Evolutionary conservation across 345 rosid species (phyloP).

Genomic region (Linum lewisii): DNA sequence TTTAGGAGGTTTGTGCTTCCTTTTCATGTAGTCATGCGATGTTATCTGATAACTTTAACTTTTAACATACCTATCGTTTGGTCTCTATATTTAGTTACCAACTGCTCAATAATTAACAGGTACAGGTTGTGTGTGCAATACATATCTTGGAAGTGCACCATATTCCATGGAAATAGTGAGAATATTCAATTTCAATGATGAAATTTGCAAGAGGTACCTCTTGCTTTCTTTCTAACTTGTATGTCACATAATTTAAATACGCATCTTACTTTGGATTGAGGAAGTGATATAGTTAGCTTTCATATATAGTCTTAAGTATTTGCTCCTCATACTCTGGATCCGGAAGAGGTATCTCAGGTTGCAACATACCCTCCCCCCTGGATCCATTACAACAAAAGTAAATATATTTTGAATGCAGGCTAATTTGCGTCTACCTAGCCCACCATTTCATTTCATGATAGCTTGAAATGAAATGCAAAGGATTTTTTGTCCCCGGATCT

Average conservation of each 20-base stretch:
- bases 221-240: slow-evolving; percentile 10
- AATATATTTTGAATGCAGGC: too few relatives aligned
- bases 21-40: background rate
- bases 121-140: slow-evolving; percentile 68
- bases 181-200: slow-evolving; percentile 72
- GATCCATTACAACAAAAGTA: too few relatives aligned
- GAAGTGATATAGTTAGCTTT: too few relatives aligned
- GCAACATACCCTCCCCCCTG: too few relatives aligned
- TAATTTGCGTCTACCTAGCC: too few relatives aligned
- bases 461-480: too few relatives aligned
- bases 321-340: too few relatives aligned
- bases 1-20: slow-evolving; percentile 50
- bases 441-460: too few relatives aligned
- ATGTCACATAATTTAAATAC: background rate
- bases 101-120: slow-evolving; percentile 32
- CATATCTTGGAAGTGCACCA: slow-evolving; percentile 43
- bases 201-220: slow-evolving; percentile 57
- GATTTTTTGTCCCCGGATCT: too few relatives aligned
- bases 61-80: background rate
- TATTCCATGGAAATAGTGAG: slow-evolving; percentile 67
- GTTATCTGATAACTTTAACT: background rate
- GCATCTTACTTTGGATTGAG: background rate
- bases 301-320: too few relatives aligned
- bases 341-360: too few relatives aligned
- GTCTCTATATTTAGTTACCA: background rate